Conservation (phyloP, 108 stramenopile genomes). For the Craspedostauros australis region DNA sequence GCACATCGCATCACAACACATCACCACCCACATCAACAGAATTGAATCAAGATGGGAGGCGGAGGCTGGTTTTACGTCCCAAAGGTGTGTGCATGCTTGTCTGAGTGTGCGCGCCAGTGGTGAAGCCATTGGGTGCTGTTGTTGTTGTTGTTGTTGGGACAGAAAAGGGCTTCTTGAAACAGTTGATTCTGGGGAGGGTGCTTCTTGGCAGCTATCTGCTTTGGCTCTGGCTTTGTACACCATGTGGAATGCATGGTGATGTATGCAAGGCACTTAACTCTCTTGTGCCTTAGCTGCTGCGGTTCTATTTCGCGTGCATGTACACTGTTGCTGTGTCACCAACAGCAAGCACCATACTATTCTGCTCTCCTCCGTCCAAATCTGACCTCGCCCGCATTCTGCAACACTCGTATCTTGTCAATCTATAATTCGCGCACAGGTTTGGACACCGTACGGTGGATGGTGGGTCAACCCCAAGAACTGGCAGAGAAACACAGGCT, state of each 20-base stretch:
- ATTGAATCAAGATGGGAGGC: slow-evolving; percentile 62
- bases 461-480: slow-evolving; percentile 78
- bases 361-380: too few relatives aligned
- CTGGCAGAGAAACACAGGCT: slow-evolving; percentile 71
- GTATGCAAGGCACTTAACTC: not conserved
- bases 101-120: not conserved
- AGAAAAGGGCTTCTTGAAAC: too few relatives aligned
- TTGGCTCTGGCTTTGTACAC: not conserved
- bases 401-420: too few relatives aligned
- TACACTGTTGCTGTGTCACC: not conserved
- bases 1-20: too few relatives aligned
- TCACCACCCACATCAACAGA: too few relatives aligned
- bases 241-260: not conserved
- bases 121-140: not conserved
- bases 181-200: slow-evolving; percentile 2
- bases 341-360: not conserved
- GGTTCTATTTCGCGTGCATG: not conserved
- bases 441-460: slow-evolving; percentile 84
- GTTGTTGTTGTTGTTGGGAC: slow-evolving; percentile 2
- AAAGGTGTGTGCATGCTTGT: slow-evolving; percentile 48
- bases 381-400: not conserved
- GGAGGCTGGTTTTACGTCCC: slow-evolving; percentile 87
- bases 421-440: slow-evolving; percentile 29
- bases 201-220: not conserved
- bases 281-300: not conserved